Base-by-base conservation (phyloP, 257 asterid genomes). In the Euphrasia confusa region DNA sequence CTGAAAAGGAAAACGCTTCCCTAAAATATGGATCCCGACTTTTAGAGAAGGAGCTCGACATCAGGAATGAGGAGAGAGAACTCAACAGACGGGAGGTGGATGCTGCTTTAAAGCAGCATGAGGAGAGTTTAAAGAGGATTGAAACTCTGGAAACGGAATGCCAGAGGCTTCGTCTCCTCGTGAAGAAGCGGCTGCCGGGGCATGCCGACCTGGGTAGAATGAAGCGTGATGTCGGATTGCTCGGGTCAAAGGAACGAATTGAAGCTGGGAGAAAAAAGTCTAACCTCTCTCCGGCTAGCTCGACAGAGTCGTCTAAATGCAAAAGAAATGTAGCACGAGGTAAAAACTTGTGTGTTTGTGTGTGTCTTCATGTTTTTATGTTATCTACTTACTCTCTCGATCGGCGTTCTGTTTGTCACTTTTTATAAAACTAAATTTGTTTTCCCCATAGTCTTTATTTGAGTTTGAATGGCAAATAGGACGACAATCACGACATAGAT, bases 31-130 rank as follows among this genome's bases (percentile, higher is more conserved):
- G 84, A 83, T 73, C 86, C 44, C 80, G 81, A 37, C 84, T 88
- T 67, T 83, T 82, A 40, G 94, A 88, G 68, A 88, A 88, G 77
- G 94, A 91, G 79, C 88, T 79, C 26, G 90, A 83, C 63, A 83
- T 91, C 70, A 78, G 96, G 60, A 91, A 78, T 21, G 96, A 88
- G 77, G 98, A 91, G 81, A 80, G 90, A 64, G 96, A 91, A 71
- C 77, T 78, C 68, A 81, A 72, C 65, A 77, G 78, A 27, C 84
- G 95, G 67, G 76, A 82, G 50, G 76, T 88, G 68, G 88, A 80
- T 61, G 76, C 54, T 60, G 72, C 83, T 21, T 77, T 71, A 35
- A 87, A 77, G 70, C 89, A 82, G 71, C 80, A 83, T 48, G 79
- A 71, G 67, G 97, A 83, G 74, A 77, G 77, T 63, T 84, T 65